Conservation (phyloP, 441 rosid genomes). For the Brassica hybrid region DNA sequence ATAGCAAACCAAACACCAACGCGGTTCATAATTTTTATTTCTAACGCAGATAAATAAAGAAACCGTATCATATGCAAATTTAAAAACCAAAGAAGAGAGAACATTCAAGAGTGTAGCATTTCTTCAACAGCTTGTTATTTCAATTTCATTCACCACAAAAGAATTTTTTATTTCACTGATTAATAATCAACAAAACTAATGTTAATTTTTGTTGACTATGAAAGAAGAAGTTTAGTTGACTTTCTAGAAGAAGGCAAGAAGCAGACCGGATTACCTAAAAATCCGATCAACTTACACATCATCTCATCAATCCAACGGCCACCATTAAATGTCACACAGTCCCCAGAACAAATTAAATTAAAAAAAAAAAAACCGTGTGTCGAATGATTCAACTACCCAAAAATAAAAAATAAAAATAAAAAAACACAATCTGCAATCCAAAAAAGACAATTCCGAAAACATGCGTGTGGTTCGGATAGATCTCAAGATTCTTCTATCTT, state of each 20-base stretch:
- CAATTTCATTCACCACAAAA: constrained; percentile 8
- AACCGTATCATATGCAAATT: neutral
- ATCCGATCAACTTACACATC: constrained; percentile 16
- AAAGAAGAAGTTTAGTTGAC: constrained; percentile 23
- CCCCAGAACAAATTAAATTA: neutral
- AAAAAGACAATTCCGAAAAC: constrained; percentile 32
- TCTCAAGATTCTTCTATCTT: constrained; percentile 28
- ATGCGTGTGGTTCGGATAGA: constrained; percentile 35
- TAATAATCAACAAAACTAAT: neutral
- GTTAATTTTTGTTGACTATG: constrained; percentile 7
- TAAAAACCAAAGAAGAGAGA: neutral
- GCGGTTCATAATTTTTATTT: neutral
- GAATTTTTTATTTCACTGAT: neutral
- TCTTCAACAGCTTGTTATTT: constrained; percentile 19
- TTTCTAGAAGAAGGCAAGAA: constrained; percentile 6
- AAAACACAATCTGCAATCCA: constrained; percentile 12
- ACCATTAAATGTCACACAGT: constrained; percentile 15
- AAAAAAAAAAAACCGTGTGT: constrained; percentile 27
- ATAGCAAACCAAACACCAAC: constrained; percentile 24
- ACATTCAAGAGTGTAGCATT: constrained; percentile 5
- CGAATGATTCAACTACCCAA: constrained; percentile 28
- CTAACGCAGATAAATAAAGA: neutral
- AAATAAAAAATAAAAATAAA: neutral
- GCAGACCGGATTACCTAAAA: constrained; percentile 19
- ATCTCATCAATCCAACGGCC: constrained; percentile 38